Evolutionary conservation across 192 early-diverging fungal genomes (phyloP).

Genomic region (Backusella macrospora): DNA sequence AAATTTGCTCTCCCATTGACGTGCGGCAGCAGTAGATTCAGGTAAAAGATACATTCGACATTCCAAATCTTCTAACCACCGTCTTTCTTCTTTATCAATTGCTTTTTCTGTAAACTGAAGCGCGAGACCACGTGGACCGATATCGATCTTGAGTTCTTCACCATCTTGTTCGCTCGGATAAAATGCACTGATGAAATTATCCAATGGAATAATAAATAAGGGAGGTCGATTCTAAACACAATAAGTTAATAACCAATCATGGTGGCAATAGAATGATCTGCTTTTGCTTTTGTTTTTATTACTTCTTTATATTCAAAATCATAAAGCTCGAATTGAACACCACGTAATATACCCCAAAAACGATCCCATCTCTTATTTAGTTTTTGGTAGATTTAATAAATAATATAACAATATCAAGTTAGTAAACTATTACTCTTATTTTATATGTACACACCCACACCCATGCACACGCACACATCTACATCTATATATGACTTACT

Average conservation of each 20-base stretch:
- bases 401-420: too few relatives aligned
- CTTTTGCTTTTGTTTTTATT: too few relatives aligned
- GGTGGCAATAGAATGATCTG: too few relatives aligned
- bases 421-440: too few relatives aligned
- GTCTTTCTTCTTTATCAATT: neutral
- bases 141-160: constrained; percentile 23
- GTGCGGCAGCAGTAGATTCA: constrained; percentile 23
- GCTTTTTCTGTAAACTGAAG: constrained; percentile 33
- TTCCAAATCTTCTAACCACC: constrained; percentile 21
- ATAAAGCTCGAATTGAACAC: constrained; percentile 31
- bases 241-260: neutral
- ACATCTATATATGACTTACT: constrained; percentile 35
- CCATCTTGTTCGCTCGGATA: constrained; percentile 28
- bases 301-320: constrained; percentile 46
- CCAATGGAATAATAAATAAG: constrained; percentile 32
- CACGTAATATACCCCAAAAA: constrained; percentile 39
- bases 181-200: constrained; percentile 25
- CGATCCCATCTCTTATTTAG: constrained; percentile 29
- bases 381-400: neutral
- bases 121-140: constrained; percentile 24
- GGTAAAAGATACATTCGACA: constrained; percentile 37
- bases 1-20: constrained; percentile 29
- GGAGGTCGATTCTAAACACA: constrained; percentile 26
- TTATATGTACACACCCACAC: too few relatives aligned
- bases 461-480: too few relatives aligned